A percentile compares a stretch with the other conserved stretches of the same genome.
Conservation (phyloP, 2,329 filamentous ascomycete genomes). For the Pseudocercospora vitis region DNA sequence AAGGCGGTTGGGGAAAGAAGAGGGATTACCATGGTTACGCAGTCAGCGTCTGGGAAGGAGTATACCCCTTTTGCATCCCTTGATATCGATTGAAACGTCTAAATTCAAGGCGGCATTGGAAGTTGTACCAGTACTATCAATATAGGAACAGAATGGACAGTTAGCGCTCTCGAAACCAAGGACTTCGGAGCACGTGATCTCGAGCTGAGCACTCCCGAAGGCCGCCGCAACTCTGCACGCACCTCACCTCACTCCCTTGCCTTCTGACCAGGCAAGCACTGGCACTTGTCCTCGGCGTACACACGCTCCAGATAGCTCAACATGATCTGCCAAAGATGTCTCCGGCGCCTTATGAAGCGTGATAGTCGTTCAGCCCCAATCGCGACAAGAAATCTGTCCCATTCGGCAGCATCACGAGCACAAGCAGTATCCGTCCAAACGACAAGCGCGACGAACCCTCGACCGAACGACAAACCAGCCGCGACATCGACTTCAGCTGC, state of each 20-base stretch:
- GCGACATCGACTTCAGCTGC: constrained; percentile 49
- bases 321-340: constrained; percentile 38
- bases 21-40: constrained; percentile 4
- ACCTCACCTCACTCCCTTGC: too few relatives aligned
- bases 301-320: too few relatives aligned
- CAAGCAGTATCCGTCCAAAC: constrained; percentile 34
- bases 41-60: neutral
- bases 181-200: too few relatives aligned
- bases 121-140: constrained; percentile 5
- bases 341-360: constrained; percentile 29
- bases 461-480: constrained; percentile 39
- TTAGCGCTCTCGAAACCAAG: too few relatives aligned
- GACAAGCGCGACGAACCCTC: constrained; percentile 34
- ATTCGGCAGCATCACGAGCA: constrained; percentile 16
- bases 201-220: too few relatives aligned
- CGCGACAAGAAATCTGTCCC: constrained; percentile 21
- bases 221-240: too few relatives aligned
- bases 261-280: neutral
- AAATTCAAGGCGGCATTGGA: neutral
- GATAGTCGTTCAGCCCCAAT: constrained; percentile 10
- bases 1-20: neutral
- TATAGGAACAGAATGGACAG: constrained; percentile 9
- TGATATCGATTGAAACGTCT: neutral
- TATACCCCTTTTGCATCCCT: constrained; percentile 7
- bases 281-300: too few relatives aligned